Evolutionary conservation across 441 rosid species (phyloP).

Genomic region (Erodium moschatum): DNA sequence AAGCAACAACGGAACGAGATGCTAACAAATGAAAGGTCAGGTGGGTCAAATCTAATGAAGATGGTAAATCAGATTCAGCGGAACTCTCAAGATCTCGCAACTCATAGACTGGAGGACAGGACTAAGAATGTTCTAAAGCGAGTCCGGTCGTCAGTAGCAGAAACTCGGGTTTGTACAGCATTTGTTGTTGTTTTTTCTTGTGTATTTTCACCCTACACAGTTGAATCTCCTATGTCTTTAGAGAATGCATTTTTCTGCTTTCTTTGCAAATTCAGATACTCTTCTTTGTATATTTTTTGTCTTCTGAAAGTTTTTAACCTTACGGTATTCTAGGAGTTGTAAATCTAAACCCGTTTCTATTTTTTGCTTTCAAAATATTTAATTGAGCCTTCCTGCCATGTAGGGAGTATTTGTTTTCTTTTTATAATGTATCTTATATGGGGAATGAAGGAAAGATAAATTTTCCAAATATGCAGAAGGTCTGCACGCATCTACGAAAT

Average conservation of each 20-base stretch:
- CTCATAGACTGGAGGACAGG: conserved; percentile 46
- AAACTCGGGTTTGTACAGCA: conserved; percentile 41
- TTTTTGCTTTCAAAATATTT: background rate
- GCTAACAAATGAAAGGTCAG: conserved; percentile 33
- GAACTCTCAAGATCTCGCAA: conserved; percentile 34
- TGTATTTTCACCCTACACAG: conserved; percentile 7
- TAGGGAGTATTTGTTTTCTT: background rate
- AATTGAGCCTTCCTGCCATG: background rate
- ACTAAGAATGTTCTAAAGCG: conserved; percentile 45
- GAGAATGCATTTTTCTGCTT: background rate
- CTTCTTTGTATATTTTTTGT: background rate
- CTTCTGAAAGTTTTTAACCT: background rate
- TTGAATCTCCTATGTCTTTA: background rate
- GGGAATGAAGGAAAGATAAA: background rate
- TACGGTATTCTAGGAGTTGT: background rate
- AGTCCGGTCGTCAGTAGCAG: conserved; percentile 44
- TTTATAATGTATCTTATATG: background rate
- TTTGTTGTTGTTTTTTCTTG: conserved; percentile 6
- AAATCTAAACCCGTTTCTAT: background rate
- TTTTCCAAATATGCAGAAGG: background rate
- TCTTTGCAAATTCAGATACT: background rate
- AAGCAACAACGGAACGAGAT: conserved; percentile 42
- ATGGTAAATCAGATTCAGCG: conserved; percentile 36
- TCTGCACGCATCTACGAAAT: background rate
- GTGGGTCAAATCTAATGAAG: conserved; percentile 33